Evolutionary conservation across 1,284 basidiomycete species (phyloP).

Genomic region (Austroboletus rostrupii): DNA sequence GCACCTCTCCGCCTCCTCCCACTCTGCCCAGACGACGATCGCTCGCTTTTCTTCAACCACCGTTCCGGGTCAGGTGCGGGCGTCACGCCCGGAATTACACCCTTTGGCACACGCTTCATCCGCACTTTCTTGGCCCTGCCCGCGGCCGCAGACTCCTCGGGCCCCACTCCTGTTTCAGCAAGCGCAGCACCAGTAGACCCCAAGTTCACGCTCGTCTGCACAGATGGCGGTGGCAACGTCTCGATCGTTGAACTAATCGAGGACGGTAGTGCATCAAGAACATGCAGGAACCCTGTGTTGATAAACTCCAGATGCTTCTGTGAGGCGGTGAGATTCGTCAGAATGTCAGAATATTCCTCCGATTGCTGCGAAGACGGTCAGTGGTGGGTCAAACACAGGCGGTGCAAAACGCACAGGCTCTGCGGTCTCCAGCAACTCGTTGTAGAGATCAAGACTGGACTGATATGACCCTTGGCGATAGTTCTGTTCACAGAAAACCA

Average conservation of each 20-base stretch:
- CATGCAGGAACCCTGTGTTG: conserved; percentile 60
- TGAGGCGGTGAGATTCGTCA: conserved; percentile 77
- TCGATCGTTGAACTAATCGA: conserved; percentile 54
- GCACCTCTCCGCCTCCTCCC: conserved; percentile 46
- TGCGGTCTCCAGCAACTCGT: conserved; percentile 70
- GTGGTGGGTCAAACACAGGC: conserved; percentile 2
- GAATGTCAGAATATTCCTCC: conserved; percentile 83
- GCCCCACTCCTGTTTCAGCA: conserved; percentile 15
- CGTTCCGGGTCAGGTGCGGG: conserved; percentile 76
- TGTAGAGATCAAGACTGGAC: conserved; percentile 70
- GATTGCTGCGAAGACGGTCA: conserved; percentile 49
- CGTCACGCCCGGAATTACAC: conserved; percentile 70
- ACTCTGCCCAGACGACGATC: conserved; percentile 46
- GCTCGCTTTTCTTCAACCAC: conserved; percentile 79
- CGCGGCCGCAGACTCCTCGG: conserved; percentile 25
- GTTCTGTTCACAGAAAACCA: conserved; percentile 39
- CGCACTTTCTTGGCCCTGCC: conserved; percentile 49
- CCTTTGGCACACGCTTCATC: conserved; percentile 63
- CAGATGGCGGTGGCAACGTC: conserved; percentile 52
- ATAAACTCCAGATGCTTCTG: conserved; percentile 81
- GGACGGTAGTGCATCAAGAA: conserved; percentile 55
- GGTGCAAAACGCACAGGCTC: conserved; percentile 52
- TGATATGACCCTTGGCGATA: conserved; percentile 78
- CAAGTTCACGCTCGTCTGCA: conserved; percentile 33
- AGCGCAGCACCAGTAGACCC: conserved; percentile 30